Evolutionary conservation across 208 protist species (phyloP).

Genomic region (Angomonas ambiguus): DNA sequence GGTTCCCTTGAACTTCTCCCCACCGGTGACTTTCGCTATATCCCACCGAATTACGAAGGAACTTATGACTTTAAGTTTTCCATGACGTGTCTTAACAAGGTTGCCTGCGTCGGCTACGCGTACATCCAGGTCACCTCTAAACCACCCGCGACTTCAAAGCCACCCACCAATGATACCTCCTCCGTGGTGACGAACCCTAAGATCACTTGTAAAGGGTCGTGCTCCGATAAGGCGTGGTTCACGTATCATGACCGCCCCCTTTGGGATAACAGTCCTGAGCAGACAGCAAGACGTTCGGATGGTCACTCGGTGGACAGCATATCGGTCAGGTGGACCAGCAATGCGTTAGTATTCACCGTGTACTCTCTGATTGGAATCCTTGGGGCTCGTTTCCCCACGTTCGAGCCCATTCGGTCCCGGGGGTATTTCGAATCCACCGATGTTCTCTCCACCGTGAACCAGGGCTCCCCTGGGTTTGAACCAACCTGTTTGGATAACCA

Average conservation of each 20-base stretch:
- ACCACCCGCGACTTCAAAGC: constrained; percentile 22
- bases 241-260: constrained; percentile 47
- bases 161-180: constrained; percentile 5
- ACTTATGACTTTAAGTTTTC: constrained; percentile 56
- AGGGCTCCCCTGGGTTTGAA: constrained; percentile 55
- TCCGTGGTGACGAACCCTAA: constrained; percentile 40
- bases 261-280: constrained; percentile 62
- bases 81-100: constrained; percentile 61
- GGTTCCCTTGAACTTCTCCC: constrained; percentile 46
- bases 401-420: constrained; percentile 48
- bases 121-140: constrained; percentile 57
- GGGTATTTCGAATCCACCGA: constrained; percentile 60
- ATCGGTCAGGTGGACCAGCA: constrained; percentile 49
- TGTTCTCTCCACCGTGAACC: constrained; percentile 31
- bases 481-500: constrained; percentile 60
- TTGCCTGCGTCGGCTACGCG: constrained; percentile 57
- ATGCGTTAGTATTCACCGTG: constrained; percentile 57
- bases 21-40: constrained; percentile 71
- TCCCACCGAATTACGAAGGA: constrained; percentile 30
- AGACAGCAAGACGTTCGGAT: constrained; percentile 48
- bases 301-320: constrained; percentile 52
- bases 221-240: constrained; percentile 61
- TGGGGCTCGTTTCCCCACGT: constrained; percentile 79
- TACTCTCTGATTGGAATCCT: constrained; percentile 76
- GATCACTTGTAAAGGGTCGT: constrained; percentile 70